Evolutionary conservation across 2,329 filamentous ascomycete species (phyloP).

Genomic region (Coniochaeta sp.): DNA sequence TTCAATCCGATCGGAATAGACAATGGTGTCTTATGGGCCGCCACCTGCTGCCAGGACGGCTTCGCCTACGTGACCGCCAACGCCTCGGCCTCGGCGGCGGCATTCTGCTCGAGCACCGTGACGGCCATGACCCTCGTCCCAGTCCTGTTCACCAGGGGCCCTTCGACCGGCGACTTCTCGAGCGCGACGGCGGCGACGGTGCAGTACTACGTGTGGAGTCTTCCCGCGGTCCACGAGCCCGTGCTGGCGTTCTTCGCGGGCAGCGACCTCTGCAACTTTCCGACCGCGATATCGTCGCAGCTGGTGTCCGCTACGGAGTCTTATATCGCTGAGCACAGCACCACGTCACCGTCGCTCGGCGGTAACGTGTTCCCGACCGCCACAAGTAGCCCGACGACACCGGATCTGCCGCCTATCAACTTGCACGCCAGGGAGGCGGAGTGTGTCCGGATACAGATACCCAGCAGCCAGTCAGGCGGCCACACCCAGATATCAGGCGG

Average conservation of each 20-base stretch:
- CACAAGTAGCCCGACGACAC: too few species aligned
- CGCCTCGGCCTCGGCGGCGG: neutral
- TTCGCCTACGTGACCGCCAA: neutral
- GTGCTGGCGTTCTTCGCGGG: neutral
- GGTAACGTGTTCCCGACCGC: too few species aligned
- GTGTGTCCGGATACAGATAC: neutral
- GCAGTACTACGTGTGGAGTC: neutral
- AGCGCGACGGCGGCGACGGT: too few species aligned
- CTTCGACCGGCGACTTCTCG: too few species aligned
- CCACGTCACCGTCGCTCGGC: too few species aligned
- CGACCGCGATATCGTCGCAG: neutral
- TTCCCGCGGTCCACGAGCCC: neutral
- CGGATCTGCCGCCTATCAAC: too few species aligned
- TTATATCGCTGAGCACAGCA: neutral
- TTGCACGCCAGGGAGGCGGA: neutral
- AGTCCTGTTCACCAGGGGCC: too few species aligned
- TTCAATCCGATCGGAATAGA: neutral
- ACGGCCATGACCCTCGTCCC: neutral
- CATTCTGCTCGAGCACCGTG: neutral
- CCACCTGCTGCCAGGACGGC: neutral
- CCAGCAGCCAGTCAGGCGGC: neutral
- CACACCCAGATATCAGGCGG: neutral
- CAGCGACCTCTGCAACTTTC: neutral
- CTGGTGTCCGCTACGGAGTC: neutral
- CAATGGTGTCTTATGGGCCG: neutral